Evolutionary conservation across 1,139 yeast species (phyloP).

Genomic region (Taphrina flavorubra): DNA sequence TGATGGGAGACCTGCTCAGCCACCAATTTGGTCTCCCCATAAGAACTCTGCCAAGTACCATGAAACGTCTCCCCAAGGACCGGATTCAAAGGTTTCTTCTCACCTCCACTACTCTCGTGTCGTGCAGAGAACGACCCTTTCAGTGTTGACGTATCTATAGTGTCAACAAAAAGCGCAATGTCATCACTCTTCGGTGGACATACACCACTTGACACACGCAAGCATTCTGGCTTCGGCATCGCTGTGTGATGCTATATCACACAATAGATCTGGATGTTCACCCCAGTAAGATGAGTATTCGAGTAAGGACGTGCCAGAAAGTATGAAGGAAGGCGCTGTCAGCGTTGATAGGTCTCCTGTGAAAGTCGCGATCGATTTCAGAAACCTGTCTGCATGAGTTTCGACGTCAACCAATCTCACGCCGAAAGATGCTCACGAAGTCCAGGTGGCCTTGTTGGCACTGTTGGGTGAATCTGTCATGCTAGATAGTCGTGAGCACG

Average conservation of each 20-base stretch:
- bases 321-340: slow-evolving; percentile 98
- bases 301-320: slow-evolving; percentile 83
- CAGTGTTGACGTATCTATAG: slow-evolving; percentile 62
- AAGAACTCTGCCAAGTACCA: slow-evolving; percentile 87
- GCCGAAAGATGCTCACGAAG: slow-evolving; percentile 12
- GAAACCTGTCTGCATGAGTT: slow-evolving; percentile 54
- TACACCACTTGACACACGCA: slow-evolving; percentile 87
- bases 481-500: not conserved
- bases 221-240: slow-evolving; percentile 66
- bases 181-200: slow-evolving; percentile 48
- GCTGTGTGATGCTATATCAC: slow-evolving; percentile 65
- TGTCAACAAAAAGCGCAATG: not conserved
- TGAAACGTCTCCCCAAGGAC: slow-evolving; percentile 88
- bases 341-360: slow-evolving; percentile 92
- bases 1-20: slow-evolving; percentile 97
- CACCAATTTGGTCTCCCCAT: slow-evolving; percentile 56
- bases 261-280: slow-evolving; percentile 81
- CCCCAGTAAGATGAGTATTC: slow-evolving; percentile 88
- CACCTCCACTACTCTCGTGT: slow-evolving; percentile 77
- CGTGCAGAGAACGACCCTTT: slow-evolving; percentile 93
- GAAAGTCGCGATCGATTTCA: slow-evolving; percentile 88
- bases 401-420: not conserved
- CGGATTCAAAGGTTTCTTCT: slow-evolving; percentile 94
- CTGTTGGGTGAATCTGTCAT: slow-evolving; percentile 18
- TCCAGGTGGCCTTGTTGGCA: slow-evolving; percentile 36